These are phyloP conservation scores for Moricandia arvensis DNA, from an alignment of 345 rosid species.

Conservation along the genomic window DNA sequence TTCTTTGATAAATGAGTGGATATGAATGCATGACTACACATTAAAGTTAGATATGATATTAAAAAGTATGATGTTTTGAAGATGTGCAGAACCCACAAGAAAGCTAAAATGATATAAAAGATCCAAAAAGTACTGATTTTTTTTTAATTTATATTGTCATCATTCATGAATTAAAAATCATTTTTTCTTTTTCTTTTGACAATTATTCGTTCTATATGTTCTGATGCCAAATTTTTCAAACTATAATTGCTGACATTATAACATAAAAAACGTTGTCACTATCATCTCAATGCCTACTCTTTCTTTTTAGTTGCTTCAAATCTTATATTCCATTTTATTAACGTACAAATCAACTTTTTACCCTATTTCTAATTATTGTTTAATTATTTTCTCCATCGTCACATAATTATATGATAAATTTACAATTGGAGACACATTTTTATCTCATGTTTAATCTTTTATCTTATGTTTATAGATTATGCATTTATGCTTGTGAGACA, in stretches of 20 bases:
- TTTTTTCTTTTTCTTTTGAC: constrained; percentile 5
- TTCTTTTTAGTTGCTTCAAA: constrained; percentile 32
- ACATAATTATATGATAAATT: not conserved
- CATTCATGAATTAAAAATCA: constrained; percentile 27
- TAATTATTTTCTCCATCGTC: constrained; percentile 19
- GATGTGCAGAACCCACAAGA: constrained; percentile 36
- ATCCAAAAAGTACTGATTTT: constrained; percentile 19
- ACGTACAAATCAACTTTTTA: constrained; percentile 22
- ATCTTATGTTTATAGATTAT: no score
- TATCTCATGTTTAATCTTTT: no score
- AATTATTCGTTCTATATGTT: constrained; percentile 25
- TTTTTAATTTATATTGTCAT: not conserved
- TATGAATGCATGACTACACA: constrained; percentile 21
- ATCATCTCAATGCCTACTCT: constrained; percentile 32
- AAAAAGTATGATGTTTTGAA: constrained; percentile 6
- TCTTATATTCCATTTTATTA: constrained; percentile 32
- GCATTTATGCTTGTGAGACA: no score
- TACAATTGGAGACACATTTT: no score
- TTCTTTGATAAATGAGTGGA: constrained; percentile 18
- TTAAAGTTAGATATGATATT: constrained; percentile 19
- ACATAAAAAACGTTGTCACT: constrained; percentile 15
- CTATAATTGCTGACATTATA: constrained; percentile 37
- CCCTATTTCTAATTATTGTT: constrained; percentile 33
- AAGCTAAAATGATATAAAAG: constrained; percentile 23
- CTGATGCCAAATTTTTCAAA: constrained; percentile 29